These are phyloP conservation scores for Priceomyces carsonii DNA, from an alignment of 805 yeast genomes.

Conservation along the genomic window DNA sequence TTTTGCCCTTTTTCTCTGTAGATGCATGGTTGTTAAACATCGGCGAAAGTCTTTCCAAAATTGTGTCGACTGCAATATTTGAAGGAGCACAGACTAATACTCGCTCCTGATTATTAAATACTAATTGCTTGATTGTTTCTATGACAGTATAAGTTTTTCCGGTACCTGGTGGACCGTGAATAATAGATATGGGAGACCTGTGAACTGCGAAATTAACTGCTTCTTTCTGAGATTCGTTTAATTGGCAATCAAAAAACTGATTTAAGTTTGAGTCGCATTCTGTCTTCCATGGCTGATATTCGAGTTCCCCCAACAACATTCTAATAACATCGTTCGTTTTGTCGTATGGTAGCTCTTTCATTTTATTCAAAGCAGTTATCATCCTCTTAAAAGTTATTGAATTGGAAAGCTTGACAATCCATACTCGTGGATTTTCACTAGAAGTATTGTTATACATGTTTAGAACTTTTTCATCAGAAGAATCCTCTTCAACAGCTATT, in stretches of 20 bases:
- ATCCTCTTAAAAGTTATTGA: slow-evolving; percentile 75
- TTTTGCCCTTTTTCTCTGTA: slow-evolving; percentile 12
- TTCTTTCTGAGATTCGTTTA: slow-evolving; percentile 69
- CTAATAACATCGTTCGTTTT: slow-evolving; percentile 36
- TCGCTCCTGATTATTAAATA: slow-evolving; percentile 43
- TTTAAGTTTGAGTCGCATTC: slow-evolving; percentile 7
- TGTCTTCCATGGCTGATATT: slow-evolving; percentile 22
- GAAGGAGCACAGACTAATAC: slow-evolving; percentile 93
- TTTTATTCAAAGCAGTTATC: slow-evolving; percentile 72
- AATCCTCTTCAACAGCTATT: slow-evolving; percentile 61
- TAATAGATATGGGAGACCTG: slow-evolving; percentile 54
- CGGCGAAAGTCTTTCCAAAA: slow-evolving; percentile 67
- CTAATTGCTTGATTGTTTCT: slow-evolving; percentile 75
- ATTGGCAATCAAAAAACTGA: slow-evolving; percentile 40
- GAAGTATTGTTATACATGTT: slow-evolving; percentile 44
- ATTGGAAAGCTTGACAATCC: slow-evolving; percentile 69
- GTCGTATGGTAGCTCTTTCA: slow-evolving; percentile 48
- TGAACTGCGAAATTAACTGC: slow-evolving; percentile 70
- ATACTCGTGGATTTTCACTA: slow-evolving; percentile 46
- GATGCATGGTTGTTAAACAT: slow-evolving; percentile 17
- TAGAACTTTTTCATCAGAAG: slow-evolving; percentile 46
- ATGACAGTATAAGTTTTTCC: slow-evolving; percentile 83
- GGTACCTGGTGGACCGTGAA: slow-evolving; percentile 85
- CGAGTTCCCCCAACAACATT: slow-evolving; percentile 46
- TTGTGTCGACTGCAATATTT: slow-evolving; percentile 88